Base-by-base conservation (phyloP, 208 protist species). In the Herpetomonas tarakana region DNA sequence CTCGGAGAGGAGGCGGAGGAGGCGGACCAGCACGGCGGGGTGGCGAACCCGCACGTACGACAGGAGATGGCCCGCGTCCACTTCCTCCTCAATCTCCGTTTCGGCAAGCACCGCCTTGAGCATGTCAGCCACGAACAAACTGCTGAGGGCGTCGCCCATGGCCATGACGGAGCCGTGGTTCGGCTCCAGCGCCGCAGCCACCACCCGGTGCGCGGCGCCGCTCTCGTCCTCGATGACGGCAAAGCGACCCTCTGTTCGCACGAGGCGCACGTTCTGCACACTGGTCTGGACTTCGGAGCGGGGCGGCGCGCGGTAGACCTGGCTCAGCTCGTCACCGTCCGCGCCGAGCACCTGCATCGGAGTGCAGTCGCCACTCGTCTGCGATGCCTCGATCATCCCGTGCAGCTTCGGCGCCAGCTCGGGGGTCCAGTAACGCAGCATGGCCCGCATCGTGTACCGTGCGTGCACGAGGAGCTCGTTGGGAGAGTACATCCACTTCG, bases 401-500 rank as follows among this genome's bases (percentile, higher is more conserved):
- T 75, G 52, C 24, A 86, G 62, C 25, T 65, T 51, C 21, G 78
- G 74, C 11, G 81, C 44, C 21, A 88, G 65, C 49, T 72, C 54
- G n/a, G 47, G 22, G 7, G 50, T 58, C 88, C 88, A 92, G 19
- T 62, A 62, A 26, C 51, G 51, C 45, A 95, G 62, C 71, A 89
- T 86, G 27, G 66, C 81, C 11, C 84, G 79, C 84, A 93, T 83
- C 46, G 68, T 75, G 52, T 71, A 74, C 0, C 86, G 83, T 2
- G 89, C 83, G 25, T 74, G 71, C 41, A 91, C 63, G 21, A 63
- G 71, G 14, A 81, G 58, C 63, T 91, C 85, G 39, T 77, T 57
- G 4, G 76, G 75, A 24, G 74, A 26, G 67, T 85, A 81, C 83
- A 93, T 83, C 80, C 78, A 96, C 58, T 81, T 74, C 9, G 78